Percentiles rank a stretch among this genome's conserved stretches.
phyloP scores from a whole-genome alignment of 2,329 filamentous ascomycete genomes.

The Sarocladium kiliense region DNA sequence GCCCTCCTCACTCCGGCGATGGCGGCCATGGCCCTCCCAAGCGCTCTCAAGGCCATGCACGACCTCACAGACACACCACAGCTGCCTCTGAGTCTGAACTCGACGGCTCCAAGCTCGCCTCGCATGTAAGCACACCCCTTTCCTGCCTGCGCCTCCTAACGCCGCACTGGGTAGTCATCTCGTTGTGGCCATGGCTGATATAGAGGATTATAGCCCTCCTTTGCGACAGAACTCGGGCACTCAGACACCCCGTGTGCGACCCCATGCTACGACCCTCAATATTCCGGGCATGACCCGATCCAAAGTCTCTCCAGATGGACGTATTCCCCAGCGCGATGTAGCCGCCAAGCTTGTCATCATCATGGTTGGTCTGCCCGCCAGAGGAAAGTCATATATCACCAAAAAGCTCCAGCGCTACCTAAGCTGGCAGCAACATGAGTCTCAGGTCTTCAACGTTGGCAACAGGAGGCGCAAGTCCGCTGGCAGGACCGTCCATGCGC shows the following conservation, averaged over 20 bases:
- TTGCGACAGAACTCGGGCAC: conserved; percentile 68
- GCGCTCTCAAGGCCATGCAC: conserved; percentile 27
- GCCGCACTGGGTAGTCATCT: background rate
- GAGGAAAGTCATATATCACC: conserved; percentile 97
- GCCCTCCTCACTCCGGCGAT: conserved; percentile 25
- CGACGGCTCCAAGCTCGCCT: conserved; percentile 54
- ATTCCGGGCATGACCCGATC: conserved; percentile 96
- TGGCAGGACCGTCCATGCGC: conserved; percentile 41
- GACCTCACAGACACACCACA: conserved; percentile 48
- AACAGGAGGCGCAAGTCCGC: conserved; percentile 80
- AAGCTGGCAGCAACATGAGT: conserved; percentile 96
- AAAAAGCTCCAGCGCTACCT: conserved; percentile 96
- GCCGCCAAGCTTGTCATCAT: conserved; percentile 95
- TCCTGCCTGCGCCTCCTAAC: background rate
- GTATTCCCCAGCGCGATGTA: conserved; percentile 89
- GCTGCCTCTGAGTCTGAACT: conserved; percentile 51
- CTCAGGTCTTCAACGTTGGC: conserved; percentile 94
- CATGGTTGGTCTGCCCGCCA: conserved; percentile 93
- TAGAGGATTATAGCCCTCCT: conserved; percentile 47
- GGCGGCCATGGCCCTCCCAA: conserved; percentile 31
- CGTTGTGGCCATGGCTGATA: background rate
- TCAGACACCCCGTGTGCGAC: conserved; percentile 70
- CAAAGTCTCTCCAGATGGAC: conserved; percentile 89
- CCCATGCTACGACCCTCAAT: conserved; percentile 89
- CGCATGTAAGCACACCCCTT: conserved; percentile 43